These are phyloP conservation scores for Suillus spraguei DNA, from an alignment of 768 basidiomycete genomes.

Conservation along the genomic window DNA sequence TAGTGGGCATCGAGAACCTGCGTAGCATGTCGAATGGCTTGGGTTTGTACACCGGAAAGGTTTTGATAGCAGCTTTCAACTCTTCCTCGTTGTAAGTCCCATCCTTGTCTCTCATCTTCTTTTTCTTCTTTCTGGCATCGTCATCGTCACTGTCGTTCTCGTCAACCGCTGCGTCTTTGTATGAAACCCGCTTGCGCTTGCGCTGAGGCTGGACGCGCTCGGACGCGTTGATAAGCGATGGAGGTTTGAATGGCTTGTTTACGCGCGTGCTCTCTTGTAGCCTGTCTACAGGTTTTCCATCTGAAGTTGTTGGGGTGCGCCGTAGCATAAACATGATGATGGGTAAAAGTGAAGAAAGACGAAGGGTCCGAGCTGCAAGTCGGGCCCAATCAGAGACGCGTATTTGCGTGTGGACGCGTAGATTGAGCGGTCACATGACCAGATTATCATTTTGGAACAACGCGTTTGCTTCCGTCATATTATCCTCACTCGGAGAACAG, in stretches of 20 bases:
- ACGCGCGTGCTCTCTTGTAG: slow-evolving; percentile 73
- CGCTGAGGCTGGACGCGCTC: slow-evolving; percentile 67
- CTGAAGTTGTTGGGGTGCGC: slow-evolving; percentile 66
- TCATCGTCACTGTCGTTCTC: slow-evolving; percentile 62
- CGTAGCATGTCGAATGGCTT: slow-evolving; percentile 73
- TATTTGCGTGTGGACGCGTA: slow-evolving; percentile 15
- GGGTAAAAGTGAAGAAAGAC: not conserved
- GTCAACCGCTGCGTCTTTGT: slow-evolving; percentile 69
- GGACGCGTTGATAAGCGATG: slow-evolving; percentile 46
- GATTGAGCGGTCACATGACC: slow-evolving; percentile 26
- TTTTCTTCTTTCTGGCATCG: slow-evolving; percentile 53
- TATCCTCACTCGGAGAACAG: not conserved
- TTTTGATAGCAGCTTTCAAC: slow-evolving; percentile 61
- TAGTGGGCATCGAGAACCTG: slow-evolving; percentile 83
- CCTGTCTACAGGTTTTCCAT: slow-evolving; percentile 68
- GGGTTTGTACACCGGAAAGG: slow-evolving; percentile 79
- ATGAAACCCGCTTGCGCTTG: slow-evolving; percentile 88
- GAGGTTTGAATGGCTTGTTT: slow-evolving; percentile 82
- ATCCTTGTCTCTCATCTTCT: slow-evolving; percentile 62
- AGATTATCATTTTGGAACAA: slow-evolving; percentile 2
- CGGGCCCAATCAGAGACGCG: not conserved
- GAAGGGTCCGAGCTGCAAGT: not conserved
- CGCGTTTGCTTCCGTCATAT: not conserved
- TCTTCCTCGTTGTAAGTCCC: slow-evolving; percentile 64
- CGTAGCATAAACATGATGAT: slow-evolving; percentile 58